Conservation (phyloP, 257 asterid species). For the Linaria vulgaris region DNA sequence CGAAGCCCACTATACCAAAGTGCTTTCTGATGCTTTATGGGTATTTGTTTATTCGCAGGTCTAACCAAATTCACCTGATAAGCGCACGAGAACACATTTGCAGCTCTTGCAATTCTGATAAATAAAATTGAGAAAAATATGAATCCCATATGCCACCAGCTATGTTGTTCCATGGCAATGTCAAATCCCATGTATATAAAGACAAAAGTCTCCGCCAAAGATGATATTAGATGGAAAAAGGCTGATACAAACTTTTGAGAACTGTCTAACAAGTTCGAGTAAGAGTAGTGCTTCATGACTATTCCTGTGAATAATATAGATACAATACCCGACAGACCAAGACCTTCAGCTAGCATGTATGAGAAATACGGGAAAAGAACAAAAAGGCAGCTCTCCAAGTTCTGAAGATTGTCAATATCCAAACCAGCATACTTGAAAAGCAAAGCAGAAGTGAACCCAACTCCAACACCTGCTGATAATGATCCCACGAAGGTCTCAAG, state of each 20-base stretch:
- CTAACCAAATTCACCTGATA: slow-evolving; percentile 88
- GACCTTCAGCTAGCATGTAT: slow-evolving; percentile 98
- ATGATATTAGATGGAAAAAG: slow-evolving; percentile 91
- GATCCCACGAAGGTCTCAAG: slow-evolving; percentile 97
- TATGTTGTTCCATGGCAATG: slow-evolving; percentile 96
- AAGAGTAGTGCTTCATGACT: slow-evolving; percentile 93
- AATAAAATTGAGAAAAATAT: slow-evolving; percentile 89
- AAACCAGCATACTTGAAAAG: slow-evolving; percentile 98
- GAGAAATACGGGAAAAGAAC: slow-evolving; percentile 17
- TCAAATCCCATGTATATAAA: slow-evolving; percentile 98
- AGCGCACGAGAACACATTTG: slow-evolving; percentile 95
- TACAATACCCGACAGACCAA: slow-evolving; percentile 96
- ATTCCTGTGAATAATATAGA: slow-evolving; percentile 98
- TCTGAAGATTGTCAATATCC: slow-evolving; percentile 69
- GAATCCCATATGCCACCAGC: slow-evolving; percentile 98
- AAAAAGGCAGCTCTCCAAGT: slow-evolving; percentile 18
- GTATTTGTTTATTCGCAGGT: slow-evolving; percentile 80
- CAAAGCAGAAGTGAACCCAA: slow-evolving; percentile 93
- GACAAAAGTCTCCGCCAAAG: slow-evolving; percentile 95
- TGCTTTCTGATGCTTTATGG: slow-evolving; percentile 94
- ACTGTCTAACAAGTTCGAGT: slow-evolving; percentile 85
- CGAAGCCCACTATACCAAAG: slow-evolving; percentile 99
- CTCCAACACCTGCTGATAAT: slow-evolving; percentile 98
- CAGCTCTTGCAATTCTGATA: slow-evolving; percentile 98
- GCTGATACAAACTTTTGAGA: slow-evolving; percentile 97